phyloP scores from a whole-genome alignment of 352 stramenopile species.

The Stephanocyclus meneghinianus region DNA sequence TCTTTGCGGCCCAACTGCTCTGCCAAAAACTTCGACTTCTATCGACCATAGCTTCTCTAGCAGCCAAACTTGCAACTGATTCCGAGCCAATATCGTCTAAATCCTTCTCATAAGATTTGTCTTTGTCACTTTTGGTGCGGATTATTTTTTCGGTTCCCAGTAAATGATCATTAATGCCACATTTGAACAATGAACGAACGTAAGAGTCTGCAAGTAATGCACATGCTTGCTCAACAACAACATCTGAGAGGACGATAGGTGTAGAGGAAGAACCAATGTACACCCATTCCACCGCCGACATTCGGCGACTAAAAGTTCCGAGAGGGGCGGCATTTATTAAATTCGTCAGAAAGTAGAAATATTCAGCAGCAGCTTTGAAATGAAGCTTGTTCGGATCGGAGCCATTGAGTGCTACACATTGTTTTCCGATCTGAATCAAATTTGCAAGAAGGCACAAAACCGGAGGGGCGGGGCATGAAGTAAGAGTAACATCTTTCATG shows the following conservation, averaged over 20 bases:
- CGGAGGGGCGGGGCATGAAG: constrained; percentile 62
- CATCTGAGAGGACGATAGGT: constrained; percentile 68
- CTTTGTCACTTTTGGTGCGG: constrained; percentile 70
- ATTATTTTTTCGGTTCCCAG: constrained; percentile 60
- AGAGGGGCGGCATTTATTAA: constrained; percentile 71
- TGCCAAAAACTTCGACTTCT: constrained; percentile 75
- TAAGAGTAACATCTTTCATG: constrained; percentile 63
- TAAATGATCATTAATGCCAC: constrained; percentile 57
- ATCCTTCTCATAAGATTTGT: constrained; percentile 76
- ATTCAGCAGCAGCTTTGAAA: constrained; percentile 52
- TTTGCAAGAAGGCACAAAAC: constrained; percentile 73
- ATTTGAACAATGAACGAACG: constrained; percentile 68
- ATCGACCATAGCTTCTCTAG: constrained; percentile 77
- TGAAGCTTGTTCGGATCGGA: constrained; percentile 38
- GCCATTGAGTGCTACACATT: constrained; percentile 61
- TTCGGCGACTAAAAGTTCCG: constrained; percentile 68
- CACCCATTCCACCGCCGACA: constrained; percentile 77
- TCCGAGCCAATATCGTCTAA: constrained; percentile 53
- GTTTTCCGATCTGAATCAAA: constrained; percentile 62
- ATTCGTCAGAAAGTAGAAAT: constrained; percentile 68
- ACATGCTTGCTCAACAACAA: constrained; percentile 73
- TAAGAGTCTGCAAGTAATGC: constrained; percentile 63
- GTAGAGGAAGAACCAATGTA: constrained; percentile 63
- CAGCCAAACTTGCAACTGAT: constrained; percentile 61
- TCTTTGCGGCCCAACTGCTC: constrained; percentile 73